Base-by-base conservation (phyloP, 2,329 filamentous ascomycete species). In the Fonsecaea pugnacius region DNA sequence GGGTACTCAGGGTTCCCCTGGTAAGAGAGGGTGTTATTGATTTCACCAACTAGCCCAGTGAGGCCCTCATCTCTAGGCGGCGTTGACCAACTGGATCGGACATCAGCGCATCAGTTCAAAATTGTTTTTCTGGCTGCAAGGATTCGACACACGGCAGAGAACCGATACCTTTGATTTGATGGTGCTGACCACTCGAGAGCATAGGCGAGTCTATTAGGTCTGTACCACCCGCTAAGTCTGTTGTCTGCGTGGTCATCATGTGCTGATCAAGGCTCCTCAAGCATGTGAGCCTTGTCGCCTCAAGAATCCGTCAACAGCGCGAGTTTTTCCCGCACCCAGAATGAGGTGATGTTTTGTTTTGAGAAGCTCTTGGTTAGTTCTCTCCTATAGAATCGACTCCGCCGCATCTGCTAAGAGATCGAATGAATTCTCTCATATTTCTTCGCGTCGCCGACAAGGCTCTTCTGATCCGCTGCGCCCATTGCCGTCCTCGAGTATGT, bases 21-120 rank as follows among this genome's bases (percentile, higher is more conserved):
- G 33, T n/a, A 14, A 10, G 50, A 30, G 4, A 30, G 4, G 6
- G 27, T 3, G 27, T 30, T 30, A 30, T 30, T 30, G 1, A 30
- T n/a, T n/a, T n/a, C n/a, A 30, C 27, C 27, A 30, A 5, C 27
- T 3, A 30, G 27, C 30, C 50, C 18, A 53, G 16, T 33, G 18
- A 53, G 50, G 50, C 27, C 30, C 16, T 53, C 33, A 53, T 53
- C 50, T 53, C 50, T 53, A 27, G 50, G 27, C 27, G 50, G 33
- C 27, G 21, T 27, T 7, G 12, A 18, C 50, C 10, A 33, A 53
- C 30, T 12, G 27, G 5, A 53, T 35, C 50, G 50, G 50, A 53
- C 33, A 53, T 53, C 50, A 53, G 12, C 50, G 50, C 50, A 53
- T 53, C 50, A 14, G 50, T 53, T 53, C 50, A 53, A 53, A 53